Base-by-base conservation (phyloP, 768 basidiomycete species). In the Lentinula lateritia region DNA sequence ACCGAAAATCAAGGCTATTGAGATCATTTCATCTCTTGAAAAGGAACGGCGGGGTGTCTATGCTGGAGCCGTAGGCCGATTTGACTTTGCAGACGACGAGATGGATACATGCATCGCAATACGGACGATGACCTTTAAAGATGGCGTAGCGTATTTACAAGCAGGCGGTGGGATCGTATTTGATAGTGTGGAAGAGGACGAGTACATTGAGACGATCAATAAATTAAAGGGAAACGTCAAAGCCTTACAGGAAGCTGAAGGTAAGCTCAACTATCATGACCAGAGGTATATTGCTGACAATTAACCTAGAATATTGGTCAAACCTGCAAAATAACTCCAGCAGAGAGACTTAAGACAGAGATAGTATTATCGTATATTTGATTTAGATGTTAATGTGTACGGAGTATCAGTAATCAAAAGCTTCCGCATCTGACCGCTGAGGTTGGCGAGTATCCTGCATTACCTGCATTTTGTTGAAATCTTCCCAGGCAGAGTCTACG, bases 71-170 rank as follows among this genome's bases (percentile, higher is more conserved):
- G 95, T 98, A 15, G 97, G 97, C n/a, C 87, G 94, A 57, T 98
- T 95, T 72, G 95, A 98, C 74, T 98, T 98, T 73, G 92, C 93
- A 2, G 79, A 85, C 28, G 92, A 98, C 71, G 89, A 89, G 69
- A 93, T 98, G 90, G 97, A 99, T 72, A 97, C 93, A 0, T 98
- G 96, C 75, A 99, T 99, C 68, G 96, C 97, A 5, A 98, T 99
- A 67, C 86, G 97, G 36, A 98, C 95, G 5, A 98, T 98, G 93
- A 84, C 88, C 1, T 98, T 97, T 81, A 98, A 97, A 74, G 83
- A 95, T 66, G 94, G 95, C 2, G 79, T 86, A 18, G 92, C 86
- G 20, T 98, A 98, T 72, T 76, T 98, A 50, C 95, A 98, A 71
- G 97, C 97, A 41, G 95, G 96, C 6, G 97, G 96, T 58, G 96